Base-by-base conservation (phyloP, 352 stramenopile genomes). In the Hyaloperonospora brassicae region DNA sequence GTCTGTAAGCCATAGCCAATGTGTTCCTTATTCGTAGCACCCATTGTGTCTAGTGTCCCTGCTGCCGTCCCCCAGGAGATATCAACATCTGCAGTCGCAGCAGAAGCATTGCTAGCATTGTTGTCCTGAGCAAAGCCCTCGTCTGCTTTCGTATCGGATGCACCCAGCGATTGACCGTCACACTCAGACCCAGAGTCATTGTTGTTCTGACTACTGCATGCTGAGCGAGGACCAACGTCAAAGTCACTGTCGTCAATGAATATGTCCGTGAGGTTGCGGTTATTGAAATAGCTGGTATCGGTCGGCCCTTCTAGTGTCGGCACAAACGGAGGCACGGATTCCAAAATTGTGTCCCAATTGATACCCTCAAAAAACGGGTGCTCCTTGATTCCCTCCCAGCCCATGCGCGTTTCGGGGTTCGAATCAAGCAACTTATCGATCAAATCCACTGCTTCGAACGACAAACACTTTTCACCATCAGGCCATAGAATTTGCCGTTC, bases 201-300 rank as follows among this genome's bases (percentile, higher is more conserved):
- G 23, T 67, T 60, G 39, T 64, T 61, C 25, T 57, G 50, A 46
- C 46, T 67, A 43, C 61, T 72, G 40, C 56, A 55, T 42, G 50
- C 41, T 2, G 76, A 89, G 14, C 66, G 72, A 11, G 62, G 64
- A 52, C 69, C 59, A 38, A 79, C 58, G 31, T 86, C 73, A 42
- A 87, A 85, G 17, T 90, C 80, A 31, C 88, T 73, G 56, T 90
- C 80, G 42, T 93, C 84, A 34, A 92, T 87, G 53, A 90, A 92
- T 11, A 87, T 78, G 47, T 91, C 84, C 0, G 81, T 92, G 24
- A 95, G 59, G 52, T 95, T 85, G 22, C 83, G 72, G 44, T 95
- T 94, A 67, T 92, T 93, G 64, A 95, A 95, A 61, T 95, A 95
- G 47, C 80, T 92, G 30, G 86, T 95, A 60, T 95, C 86, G 44